Conservation (phyloP, 371 early-diverging fungal genomes). For the Racocetra persica region DNA sequence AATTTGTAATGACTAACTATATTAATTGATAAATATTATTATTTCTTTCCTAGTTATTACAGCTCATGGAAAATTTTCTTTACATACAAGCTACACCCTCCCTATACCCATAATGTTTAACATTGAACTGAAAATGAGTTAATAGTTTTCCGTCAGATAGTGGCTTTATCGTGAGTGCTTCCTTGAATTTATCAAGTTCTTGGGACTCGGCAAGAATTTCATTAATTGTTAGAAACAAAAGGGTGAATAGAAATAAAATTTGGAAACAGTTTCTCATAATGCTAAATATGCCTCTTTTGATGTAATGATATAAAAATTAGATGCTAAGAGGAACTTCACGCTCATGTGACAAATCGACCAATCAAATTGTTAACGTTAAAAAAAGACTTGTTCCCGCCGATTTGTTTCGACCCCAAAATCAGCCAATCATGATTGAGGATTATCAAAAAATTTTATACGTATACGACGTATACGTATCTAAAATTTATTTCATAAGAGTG, state of each 20-base stretch:
- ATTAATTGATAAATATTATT: constrained; percentile 42
- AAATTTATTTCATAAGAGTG: too few species aligned
- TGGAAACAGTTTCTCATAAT: too few species aligned
- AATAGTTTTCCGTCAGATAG: constrained; percentile 81
- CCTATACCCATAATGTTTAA: constrained; percentile 44
- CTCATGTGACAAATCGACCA: too few species aligned
- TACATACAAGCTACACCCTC: constrained; percentile 49
- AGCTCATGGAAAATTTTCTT: constrained; percentile 25
- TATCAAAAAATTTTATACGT: too few species aligned
- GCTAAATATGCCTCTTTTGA: too few species aligned
- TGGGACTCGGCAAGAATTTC: neutral
- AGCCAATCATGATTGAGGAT: too few species aligned
- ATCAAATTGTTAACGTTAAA: too few species aligned
- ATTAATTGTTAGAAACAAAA: neutral
- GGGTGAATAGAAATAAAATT: neutral
- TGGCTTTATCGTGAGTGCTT: constrained; percentile 68
- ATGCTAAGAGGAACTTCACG: too few species aligned
- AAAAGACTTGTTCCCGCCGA: too few species aligned
- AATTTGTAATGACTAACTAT: constrained; percentile 74
- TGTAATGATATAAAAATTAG: too few species aligned
- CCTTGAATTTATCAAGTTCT: constrained; percentile 59
- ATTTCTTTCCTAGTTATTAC: neutral
- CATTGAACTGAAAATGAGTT: constrained; percentile 79
- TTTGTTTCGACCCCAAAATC: too few species aligned
- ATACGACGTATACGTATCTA: too few species aligned